phyloP scores from a whole-genome alignment of 768 basidiomycete genomes.

The Mrakia hoshinonis region DNA sequence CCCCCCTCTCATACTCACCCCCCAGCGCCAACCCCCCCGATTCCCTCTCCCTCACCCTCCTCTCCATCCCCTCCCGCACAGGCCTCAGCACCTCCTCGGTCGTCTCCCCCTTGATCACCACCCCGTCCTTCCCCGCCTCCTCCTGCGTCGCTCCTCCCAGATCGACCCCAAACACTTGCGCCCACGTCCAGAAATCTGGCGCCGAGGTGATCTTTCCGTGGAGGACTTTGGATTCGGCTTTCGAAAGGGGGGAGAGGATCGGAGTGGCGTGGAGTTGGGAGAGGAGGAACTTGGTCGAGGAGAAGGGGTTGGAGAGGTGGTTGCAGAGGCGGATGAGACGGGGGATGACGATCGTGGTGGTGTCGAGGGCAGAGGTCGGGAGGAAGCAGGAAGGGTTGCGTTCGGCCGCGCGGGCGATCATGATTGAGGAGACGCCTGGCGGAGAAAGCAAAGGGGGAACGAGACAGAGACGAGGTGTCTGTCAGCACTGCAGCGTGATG shows the following conservation, averaged over 20 bases:
- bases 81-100: constrained; percentile 34
- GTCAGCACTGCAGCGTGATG: too few relatives aligned
- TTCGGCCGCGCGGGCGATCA: constrained; percentile 95
- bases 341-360: constrained; percentile 61
- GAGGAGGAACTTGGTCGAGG: constrained; percentile 79
- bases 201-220: background rate
- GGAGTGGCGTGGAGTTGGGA: constrained; percentile 68
- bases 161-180: background rate
- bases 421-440: constrained; percentile 76
- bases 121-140: constrained; percentile 52
- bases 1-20: constrained; percentile 29
- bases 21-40: constrained; percentile 16
- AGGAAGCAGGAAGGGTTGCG: constrained; percentile 84
- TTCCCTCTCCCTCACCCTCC: constrained; percentile 14
- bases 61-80: constrained; percentile 30
- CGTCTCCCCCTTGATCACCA: constrained; percentile 50
- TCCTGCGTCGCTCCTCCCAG: constrained; percentile 45
- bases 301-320: constrained; percentile 70
- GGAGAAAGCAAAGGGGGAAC: background rate
- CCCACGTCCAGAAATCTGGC: background rate
- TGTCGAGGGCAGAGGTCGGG: constrained; percentile 55
- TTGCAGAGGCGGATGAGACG: constrained; percentile 63
- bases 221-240: constrained; percentile 3
- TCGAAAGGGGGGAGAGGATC: constrained; percentile 40
- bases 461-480: background rate